Conservation (phyloP, 1,284 basidiomycete genomes). For the Golubevia sp. region DNA sequence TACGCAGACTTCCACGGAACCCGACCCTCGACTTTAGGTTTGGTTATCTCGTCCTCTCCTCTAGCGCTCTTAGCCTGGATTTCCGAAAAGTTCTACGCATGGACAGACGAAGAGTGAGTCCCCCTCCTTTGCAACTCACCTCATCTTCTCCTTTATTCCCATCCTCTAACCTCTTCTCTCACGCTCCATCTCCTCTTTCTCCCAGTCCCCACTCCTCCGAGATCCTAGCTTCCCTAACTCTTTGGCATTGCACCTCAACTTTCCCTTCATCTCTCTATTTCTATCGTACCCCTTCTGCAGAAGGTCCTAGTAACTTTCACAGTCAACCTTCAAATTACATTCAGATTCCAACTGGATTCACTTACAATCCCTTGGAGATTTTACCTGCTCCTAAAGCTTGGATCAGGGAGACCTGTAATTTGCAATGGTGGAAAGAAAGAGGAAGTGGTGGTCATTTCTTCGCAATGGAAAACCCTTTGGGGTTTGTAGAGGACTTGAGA, state of each 20-base stretch:
- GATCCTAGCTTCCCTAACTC: slow-evolving; percentile 28
- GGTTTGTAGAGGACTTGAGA: slow-evolving; percentile 25
- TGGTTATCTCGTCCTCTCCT: slow-evolving; percentile 23
- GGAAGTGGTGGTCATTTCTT: slow-evolving; percentile 36
- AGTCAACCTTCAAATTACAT: slow-evolving; percentile 26
- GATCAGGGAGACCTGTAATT: slow-evolving; percentile 25
- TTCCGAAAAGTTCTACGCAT: slow-evolving; percentile 39
- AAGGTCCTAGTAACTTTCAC: too few species aligned
- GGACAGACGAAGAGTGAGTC: slow-evolving; percentile 33
- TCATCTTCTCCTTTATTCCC: too few species aligned
- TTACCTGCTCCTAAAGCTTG: slow-evolving; percentile 33
- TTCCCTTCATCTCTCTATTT: slow-evolving; percentile 41
- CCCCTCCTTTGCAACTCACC: too few species aligned
- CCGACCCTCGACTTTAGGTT: slow-evolving; percentile 30
- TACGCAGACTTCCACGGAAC: slow-evolving; percentile 39
- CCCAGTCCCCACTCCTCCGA: background rate
- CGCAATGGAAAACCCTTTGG: slow-evolving; percentile 18
- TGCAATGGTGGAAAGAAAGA: slow-evolving; percentile 29
- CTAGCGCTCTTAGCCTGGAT: slow-evolving; percentile 36
- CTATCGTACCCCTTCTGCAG: slow-evolving; percentile 30
- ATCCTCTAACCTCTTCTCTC: too few species aligned
- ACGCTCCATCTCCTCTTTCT: too few species aligned
- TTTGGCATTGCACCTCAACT: slow-evolving; percentile 39
- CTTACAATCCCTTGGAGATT: slow-evolving; percentile 31
- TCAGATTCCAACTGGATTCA: slow-evolving; percentile 27